A percentile compares a stretch with the other conserved stretches of the same genome.
Evolutionary conservation across 1,284 basidiomycete species (phyloP).

Genomic region (Ceratobasidium sp.): DNA sequence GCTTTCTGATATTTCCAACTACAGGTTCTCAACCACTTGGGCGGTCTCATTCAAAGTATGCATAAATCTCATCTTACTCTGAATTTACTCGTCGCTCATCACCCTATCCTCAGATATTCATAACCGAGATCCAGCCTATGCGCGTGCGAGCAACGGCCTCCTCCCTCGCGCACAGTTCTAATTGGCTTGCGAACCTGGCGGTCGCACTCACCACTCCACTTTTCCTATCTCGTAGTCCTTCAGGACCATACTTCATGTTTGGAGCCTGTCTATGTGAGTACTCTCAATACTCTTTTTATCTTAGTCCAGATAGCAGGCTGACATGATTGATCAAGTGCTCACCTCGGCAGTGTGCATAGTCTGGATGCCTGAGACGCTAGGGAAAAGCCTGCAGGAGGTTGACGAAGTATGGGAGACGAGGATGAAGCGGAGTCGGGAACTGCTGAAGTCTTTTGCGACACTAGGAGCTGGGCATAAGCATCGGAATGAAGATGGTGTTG

Average conservation of each 20-base stretch:
- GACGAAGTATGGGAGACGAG: slow-evolving; percentile 57
- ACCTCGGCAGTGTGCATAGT: slow-evolving; percentile 60
- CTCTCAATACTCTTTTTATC: neutral
- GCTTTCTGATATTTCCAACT: slow-evolving; percentile 57
- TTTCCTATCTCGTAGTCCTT: slow-evolving; percentile 63
- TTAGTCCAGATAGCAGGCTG: neutral
- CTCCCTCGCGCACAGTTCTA: slow-evolving; percentile 59
- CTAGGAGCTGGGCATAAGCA: slow-evolving; percentile 16
- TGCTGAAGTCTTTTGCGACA: slow-evolving; percentile 22
- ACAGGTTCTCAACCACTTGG: slow-evolving; percentile 59
- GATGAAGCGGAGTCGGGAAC: slow-evolving; percentile 13
- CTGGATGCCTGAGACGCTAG: slow-evolving; percentile 64
- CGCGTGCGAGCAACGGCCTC: slow-evolving; percentile 59
- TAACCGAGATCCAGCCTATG: slow-evolving; percentile 62
- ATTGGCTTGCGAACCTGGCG: slow-evolving; percentile 64
- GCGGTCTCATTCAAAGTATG: slow-evolving; percentile 54
- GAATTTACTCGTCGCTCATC: neutral
- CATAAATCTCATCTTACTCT: neutral
- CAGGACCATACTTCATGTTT: slow-evolving; percentile 67
- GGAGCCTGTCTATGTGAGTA: slow-evolving; percentile 54
- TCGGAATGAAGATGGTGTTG: neutral
- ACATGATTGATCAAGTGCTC: slow-evolving; percentile 53
- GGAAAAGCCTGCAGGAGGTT: slow-evolving; percentile 62
- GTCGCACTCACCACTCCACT: slow-evolving; percentile 65
- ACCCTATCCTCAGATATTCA: slow-evolving; percentile 55